These are phyloP conservation scores for Daldinia childiae DNA, from an alignment of 495 filamentous ascomycete species.

Conservation along the genomic window DNA sequence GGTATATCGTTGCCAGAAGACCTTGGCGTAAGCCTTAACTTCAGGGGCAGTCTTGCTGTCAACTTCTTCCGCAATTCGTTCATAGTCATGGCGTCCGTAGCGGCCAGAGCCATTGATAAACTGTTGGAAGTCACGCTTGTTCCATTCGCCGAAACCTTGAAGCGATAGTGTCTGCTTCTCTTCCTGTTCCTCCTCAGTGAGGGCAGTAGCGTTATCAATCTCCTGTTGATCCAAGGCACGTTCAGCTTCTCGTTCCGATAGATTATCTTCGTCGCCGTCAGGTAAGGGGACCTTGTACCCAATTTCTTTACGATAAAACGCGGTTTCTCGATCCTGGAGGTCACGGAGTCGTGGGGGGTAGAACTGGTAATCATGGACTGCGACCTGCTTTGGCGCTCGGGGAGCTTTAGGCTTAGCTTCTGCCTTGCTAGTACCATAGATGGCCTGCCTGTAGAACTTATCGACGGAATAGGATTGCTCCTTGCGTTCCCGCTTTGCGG, in stretches of 20 bases:
- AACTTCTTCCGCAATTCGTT: conserved; percentile 85
- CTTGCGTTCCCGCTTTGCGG: conserved; percentile 97
- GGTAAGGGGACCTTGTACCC: conserved; percentile 87
- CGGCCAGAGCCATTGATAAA: conserved; percentile 95
- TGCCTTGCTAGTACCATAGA: conserved; percentile 76
- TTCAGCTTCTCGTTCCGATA: conserved; percentile 86
- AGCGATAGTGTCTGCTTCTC: conserved; percentile 82
- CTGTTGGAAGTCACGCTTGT: conserved; percentile 96
- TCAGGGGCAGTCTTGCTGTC: conserved; percentile 89
- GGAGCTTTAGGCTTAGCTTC: conserved; percentile 96
- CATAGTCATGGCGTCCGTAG: conserved; percentile 86
- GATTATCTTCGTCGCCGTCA: conserved; percentile 84
- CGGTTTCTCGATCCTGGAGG: conserved; percentile 95
- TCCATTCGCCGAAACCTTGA: conserved; percentile 93
- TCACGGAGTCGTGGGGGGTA: conserved; percentile 84
- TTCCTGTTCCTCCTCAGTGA: conserved; percentile 89
- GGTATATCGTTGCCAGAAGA: conserved; percentile 92
- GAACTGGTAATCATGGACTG: conserved; percentile 97
- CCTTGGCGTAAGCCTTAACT: conserved; percentile 87
- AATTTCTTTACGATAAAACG: conserved; percentile 94
- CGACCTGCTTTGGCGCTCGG: conserved; percentile 89
- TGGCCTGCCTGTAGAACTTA: conserved; percentile 94
- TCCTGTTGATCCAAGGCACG: conserved; percentile 87
- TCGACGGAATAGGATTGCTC: conserved; percentile 98
- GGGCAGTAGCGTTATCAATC: conserved; percentile 88